Evolutionary conservation across 371 early-diverging fungal species (phyloP), one percentile per base, ranked within the genome.

Genomic region (Rhizopus arrhizus): DNA sequence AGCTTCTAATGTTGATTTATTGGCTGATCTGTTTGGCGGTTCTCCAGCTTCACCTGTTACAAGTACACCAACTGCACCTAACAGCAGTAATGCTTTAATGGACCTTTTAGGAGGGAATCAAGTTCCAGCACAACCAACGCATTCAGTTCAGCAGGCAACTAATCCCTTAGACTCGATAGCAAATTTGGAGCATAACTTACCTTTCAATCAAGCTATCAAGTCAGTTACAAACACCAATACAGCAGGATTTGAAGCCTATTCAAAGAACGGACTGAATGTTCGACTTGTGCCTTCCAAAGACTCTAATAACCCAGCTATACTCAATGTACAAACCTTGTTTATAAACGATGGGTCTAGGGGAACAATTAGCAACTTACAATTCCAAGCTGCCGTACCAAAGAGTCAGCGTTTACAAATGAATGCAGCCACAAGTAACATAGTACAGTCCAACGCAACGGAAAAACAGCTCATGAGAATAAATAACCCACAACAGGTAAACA

Each of bases 381-480:
- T 97, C 73, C 90, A 93, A 75, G 95, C 93, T 10, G 98, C 98
- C 2, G 96, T 97, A 13, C 95, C 95, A 32, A 93, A 92, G 82
- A 85, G 85, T 53, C 88, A 94, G 59, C 89, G 86, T 67, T 80
- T 96, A 61, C 90, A 90, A 62, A 89, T 96, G 85, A 85, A 86
- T 45, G 88, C 94, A 33, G 89, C 95, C 0, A 85, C 86, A 12
- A 81, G 81, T 10, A 89, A 75, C 53, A 73, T 68, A 8, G 74
- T 95, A 40, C 66, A 78, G n/a, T 78, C 82, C 7, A 89, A 88
- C 9, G 66, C 70, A 12, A 73, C 79, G 9, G 92, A 87, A 35
- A 91, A 87, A 29, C 96, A 96, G 64, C 35, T 80, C 12, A 85
- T 96, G 82, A 83, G 89, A 58, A 85, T 96, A 48, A 85, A 91